A percentile compares a stretch with the other conserved stretches of the same genome.
These are phyloP conservation scores for Pichia sp. DNA, from an alignment of 1,139 yeast species.

Conservation along the genomic window DNA sequence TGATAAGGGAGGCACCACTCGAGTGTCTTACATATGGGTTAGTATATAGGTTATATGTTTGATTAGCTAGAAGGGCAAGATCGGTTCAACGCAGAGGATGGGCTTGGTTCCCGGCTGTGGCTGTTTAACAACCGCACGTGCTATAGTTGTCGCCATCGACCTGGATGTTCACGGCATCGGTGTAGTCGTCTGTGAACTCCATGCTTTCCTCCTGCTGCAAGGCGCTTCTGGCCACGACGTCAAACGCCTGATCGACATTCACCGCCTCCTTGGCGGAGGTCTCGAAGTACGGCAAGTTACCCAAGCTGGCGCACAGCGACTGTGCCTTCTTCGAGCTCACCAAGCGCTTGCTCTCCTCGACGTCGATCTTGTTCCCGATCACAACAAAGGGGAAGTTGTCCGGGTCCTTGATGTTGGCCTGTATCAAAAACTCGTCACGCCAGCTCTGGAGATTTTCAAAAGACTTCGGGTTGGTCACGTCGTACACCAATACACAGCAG, in stretches of 20 bases:
- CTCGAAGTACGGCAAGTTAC: slow-evolving; percentile 89
- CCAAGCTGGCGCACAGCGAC: slow-evolving; percentile 78
- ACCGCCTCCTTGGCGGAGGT: slow-evolving; percentile 93
- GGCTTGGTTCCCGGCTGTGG: no score
- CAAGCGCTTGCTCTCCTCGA: slow-evolving; percentile 83
- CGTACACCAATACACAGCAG: slow-evolving; percentile 94
- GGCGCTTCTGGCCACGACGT: slow-evolving; percentile 93
- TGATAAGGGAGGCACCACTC: neutral
- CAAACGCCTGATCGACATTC: slow-evolving; percentile 92
- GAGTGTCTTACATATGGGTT: no score
- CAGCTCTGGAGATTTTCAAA: slow-evolving; percentile 86
- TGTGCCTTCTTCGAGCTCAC: slow-evolving; percentile 82
- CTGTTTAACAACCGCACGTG: slow-evolving; percentile 67
- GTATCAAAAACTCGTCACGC: slow-evolving; percentile 93
- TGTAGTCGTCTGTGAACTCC: slow-evolving; percentile 85
- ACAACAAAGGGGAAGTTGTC: slow-evolving; percentile 94
- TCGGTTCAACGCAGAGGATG: no score
- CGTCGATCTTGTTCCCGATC: slow-evolving; percentile 91
- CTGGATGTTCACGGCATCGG: slow-evolving; percentile 93
- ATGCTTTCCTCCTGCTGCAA: slow-evolving; percentile 79
- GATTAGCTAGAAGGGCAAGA: no score
- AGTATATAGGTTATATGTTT: no score
- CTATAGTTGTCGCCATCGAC: slow-evolving; percentile 69
- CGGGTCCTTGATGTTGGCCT: slow-evolving; percentile 89
- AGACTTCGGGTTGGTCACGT: slow-evolving; percentile 88